Evolutionary conservation across 495 filamentous ascomycete genomes (phyloP).

Genomic region (Neurospora sp.): DNA sequence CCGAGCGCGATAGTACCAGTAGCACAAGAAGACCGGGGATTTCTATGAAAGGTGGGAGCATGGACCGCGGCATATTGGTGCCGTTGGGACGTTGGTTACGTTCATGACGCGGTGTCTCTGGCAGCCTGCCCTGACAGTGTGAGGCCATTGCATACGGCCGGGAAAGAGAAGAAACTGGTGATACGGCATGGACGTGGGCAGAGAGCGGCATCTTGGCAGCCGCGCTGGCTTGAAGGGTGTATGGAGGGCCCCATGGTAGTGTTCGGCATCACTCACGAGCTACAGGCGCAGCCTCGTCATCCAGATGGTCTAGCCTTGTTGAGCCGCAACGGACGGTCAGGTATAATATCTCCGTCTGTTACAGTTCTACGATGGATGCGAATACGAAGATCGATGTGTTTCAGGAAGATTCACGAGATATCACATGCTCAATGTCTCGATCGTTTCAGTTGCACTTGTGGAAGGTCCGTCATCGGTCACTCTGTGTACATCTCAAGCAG

Average conservation of each 20-base stretch:
- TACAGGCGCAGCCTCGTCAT: neutral
- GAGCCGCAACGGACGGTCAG: neutral
- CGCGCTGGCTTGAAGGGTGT: neutral
- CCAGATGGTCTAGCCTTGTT: neutral
- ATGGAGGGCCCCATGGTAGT: neutral
- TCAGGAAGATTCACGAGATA: conserved; percentile 53
- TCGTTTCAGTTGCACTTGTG: conserved; percentile 43
- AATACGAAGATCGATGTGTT: conserved; percentile 48
- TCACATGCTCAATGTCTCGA: conserved; percentile 48
- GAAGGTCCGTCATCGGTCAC: conserved; percentile 21
- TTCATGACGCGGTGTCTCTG: neutral
- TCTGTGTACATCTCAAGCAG: neutral
- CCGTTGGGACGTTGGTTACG: neutral
- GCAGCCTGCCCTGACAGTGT: neutral
- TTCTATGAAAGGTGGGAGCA: neutral
- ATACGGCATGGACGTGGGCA: neutral
- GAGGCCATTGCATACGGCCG: neutral
- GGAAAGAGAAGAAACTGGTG: neutral
- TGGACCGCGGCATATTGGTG: neutral
- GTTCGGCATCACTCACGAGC: neutral
- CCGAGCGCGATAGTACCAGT: neutral
- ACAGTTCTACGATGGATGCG: neutral
- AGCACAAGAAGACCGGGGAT: neutral
- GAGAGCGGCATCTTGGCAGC: neutral
- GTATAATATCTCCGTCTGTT: neutral